Base-by-base conservation (phyloP, 495 filamentous ascomycete genomes). In the Penicillium salamii region DNA sequence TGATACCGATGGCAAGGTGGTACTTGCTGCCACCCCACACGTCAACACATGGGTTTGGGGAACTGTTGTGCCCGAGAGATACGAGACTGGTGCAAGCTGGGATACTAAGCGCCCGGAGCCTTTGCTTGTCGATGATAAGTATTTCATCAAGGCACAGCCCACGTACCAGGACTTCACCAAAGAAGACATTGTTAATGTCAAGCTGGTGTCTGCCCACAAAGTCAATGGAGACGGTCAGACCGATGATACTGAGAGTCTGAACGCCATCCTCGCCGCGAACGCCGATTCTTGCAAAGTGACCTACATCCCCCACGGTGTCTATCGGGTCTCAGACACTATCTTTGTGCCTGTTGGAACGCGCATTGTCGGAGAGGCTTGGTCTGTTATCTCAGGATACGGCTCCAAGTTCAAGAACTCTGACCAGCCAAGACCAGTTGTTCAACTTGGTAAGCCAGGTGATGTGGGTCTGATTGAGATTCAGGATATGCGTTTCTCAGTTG, bases 221-320 rank as follows among this genome's bases (percentile, higher is more conserved):
- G 72, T 69, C 5, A 62, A 66, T 37, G 74, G 74, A 17, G 71
- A 77, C 42, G 72, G 74, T 7, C 43, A 52, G 1, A 70, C 67
- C 1, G 74, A 76, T 40, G 73, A 78, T 37, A 75, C 77, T 0
- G 59, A 50, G 0, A 66, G 68, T 6, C 69, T 87, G 34, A 81
- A 85, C 50, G 54, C 67, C 5, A 73, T 82, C 57, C 29, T 82
- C 37, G 51, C 75, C 36, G 44, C 76, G 50, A 67, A 80, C 39
- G 67, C 75, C 24, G 58, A 71, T 37, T 54, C 62, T 32, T 65
- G 73, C 62, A 81, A 77, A 47, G 64, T 86, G 18, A 70, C 78
- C 1, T 87, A 76, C 57, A 81, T 88, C 53, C 82, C 83, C 3
- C 66, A 69, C 18, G 83, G 85, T 9, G 75, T 75, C 0, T 88